Conservation (phyloP, 768 basidiomycete genomes). For the Amanita jacksonii region DNA sequence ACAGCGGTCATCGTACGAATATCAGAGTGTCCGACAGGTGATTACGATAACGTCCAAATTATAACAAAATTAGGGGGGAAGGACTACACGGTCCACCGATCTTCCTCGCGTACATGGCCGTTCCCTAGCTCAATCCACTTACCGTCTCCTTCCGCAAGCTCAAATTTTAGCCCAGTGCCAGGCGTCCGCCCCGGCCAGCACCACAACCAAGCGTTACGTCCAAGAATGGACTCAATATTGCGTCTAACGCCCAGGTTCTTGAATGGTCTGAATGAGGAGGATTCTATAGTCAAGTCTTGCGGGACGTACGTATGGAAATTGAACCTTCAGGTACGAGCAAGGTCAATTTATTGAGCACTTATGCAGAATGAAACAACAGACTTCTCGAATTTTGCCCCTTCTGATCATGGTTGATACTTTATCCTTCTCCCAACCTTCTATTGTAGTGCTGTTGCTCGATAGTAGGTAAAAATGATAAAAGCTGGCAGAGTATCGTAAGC, state of each 20-base stretch:
- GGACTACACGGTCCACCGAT: neutral
- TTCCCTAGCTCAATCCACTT: constrained; percentile 46
- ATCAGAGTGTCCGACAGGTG: too few relatives aligned
- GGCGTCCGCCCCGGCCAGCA: constrained; percentile 63
- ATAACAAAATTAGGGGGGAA: neutral
- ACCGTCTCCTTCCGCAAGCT: constrained; percentile 64
- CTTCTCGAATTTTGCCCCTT: constrained; percentile 78
- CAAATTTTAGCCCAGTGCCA: constrained; percentile 72
- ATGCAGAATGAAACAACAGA: constrained; percentile 18
- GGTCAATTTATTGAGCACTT: constrained; percentile 3
- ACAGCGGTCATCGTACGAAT: too few relatives aligned
- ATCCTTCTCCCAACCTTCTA: constrained; percentile 98
- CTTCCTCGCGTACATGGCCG: neutral
- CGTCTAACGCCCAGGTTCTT: constrained; percentile 73
- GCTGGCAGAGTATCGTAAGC: constrained; percentile 25
- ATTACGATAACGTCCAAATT: neutral
- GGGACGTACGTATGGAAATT: constrained; percentile 80
- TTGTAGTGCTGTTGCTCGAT: constrained; percentile 81
- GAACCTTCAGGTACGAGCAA: constrained; percentile 38
- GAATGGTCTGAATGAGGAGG: constrained; percentile 12
- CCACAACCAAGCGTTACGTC: constrained; percentile 69
- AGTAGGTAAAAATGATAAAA: constrained; percentile 82
- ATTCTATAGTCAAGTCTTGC: neutral
- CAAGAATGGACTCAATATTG: constrained; percentile 76
- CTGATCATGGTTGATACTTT: constrained; percentile 80